Conservation (phyloP, 225 moss, liverwort and hornwort species). For the Bryoerythrophyllum caledonicum region DNA sequence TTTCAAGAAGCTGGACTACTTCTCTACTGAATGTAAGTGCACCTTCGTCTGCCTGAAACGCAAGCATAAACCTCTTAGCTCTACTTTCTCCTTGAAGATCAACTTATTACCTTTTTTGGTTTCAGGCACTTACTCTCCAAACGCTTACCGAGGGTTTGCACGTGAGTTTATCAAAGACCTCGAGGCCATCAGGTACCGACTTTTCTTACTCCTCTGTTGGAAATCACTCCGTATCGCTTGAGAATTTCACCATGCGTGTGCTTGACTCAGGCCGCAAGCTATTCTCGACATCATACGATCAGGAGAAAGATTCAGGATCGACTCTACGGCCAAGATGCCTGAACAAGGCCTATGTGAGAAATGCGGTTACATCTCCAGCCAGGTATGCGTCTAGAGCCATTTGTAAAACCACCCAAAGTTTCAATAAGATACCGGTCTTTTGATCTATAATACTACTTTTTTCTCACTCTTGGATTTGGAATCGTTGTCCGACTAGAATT, state of each 20-base stretch:
- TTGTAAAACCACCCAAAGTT: too few species aligned
- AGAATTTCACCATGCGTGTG: background rate
- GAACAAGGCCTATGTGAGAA: constrained; percentile 94
- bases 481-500: too few species aligned
- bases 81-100: background rate
- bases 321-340: constrained; percentile 90
- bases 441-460: too few species aligned
- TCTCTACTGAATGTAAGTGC: constrained; percentile 95
- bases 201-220: background rate
- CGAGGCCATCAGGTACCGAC: constrained; percentile 75
- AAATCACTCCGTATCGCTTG: background rate
- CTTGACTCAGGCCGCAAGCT: constrained; percentile 68
- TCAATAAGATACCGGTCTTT: too few species aligned
- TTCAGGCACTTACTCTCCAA: constrained; percentile 96
- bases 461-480: too few species aligned
- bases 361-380: constrained; percentile 98
- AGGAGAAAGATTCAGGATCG: constrained; percentile 86
- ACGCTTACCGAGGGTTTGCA: constrained; percentile 95
- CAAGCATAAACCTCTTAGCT: background rate
- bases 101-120: background rate
- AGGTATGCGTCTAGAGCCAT: constrained; percentile 41
- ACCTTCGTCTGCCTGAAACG: background rate
- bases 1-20: constrained; percentile 98
- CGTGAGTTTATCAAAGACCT: constrained; percentile 97
- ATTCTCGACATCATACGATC: constrained; percentile 96